Percentiles rank a stretch among this genome's conserved stretches.
Evolutionary conservation across 1,284 basidiomycete genomes (phyloP).

Genomic region (Erythrobasidium hasegawianum): DNA sequence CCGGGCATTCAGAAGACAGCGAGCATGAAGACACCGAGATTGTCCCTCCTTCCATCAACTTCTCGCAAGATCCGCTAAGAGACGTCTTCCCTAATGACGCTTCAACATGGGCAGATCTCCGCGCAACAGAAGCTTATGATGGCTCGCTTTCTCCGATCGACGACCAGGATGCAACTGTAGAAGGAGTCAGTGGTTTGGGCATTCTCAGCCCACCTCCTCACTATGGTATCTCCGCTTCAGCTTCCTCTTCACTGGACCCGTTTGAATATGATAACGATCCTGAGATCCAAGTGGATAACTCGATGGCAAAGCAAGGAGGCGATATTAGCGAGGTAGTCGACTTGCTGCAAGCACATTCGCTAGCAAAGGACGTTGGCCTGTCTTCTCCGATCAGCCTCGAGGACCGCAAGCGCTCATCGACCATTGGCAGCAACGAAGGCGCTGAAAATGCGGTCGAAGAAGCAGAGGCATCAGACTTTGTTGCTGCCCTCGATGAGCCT

Average conservation of each 20-base stretch:
- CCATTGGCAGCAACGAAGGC: background rate
- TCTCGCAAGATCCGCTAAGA: slow-evolving; percentile 17
- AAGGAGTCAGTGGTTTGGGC: slow-evolving; percentile 39
- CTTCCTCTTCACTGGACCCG: slow-evolving; percentile 26
- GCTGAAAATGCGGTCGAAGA: background rate
- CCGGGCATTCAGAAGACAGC: background rate
- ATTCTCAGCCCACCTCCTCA: slow-evolving; percentile 27
- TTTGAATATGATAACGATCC: slow-evolving; percentile 32
- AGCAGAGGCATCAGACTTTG: background rate
- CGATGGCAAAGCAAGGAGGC: slow-evolving; percentile 33
- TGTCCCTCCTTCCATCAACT: background rate
- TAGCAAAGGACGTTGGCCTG: slow-evolving; percentile 26
- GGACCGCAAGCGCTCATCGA: slow-evolving; percentile 13
- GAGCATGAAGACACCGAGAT: background rate
- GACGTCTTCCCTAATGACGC: slow-evolving; percentile 42
- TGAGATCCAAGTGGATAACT: slow-evolving; percentile 25
- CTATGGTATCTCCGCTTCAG: slow-evolving; percentile 13
- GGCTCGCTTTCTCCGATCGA: background rate
- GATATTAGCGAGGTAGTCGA: slow-evolving; percentile 39
- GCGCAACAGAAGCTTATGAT: background rate
- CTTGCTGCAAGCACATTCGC: slow-evolving; percentile 35
- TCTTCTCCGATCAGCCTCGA: slow-evolving; percentile 43
- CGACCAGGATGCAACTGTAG: slow-evolving; percentile 13
- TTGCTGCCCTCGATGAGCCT: background rate
- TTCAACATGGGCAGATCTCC: slow-evolving; percentile 38